Base-by-base conservation (phyloP, 164 flowering plant genomes). In the Buxus sempervirens region DNA sequence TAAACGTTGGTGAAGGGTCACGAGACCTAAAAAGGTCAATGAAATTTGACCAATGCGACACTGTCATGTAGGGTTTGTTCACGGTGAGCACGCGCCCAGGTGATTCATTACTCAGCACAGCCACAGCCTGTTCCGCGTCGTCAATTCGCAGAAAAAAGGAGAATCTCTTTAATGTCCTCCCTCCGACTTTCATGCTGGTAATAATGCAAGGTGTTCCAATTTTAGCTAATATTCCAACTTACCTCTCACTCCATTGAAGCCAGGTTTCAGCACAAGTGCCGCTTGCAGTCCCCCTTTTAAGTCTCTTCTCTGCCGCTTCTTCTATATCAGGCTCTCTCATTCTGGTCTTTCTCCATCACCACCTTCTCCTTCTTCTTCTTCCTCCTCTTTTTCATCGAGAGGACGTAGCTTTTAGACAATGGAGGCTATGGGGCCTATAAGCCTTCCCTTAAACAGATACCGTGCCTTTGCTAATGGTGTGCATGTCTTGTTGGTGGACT, bases 401-500 rank as follows among this genome's bases (percentile, higher is more conserved):
- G 16, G 51, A 15, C 5, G 16, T 45, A 45, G 51, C 18, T 45
- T 45, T 15, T 10, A 12, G 12, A 45, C 18, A 10, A 10, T 45
- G 5, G 9, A 45, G 1, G 13, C 18, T 10, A 45, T 45, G 51
- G 51, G 14, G 5, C 51, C 51, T 5, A 3, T 32, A 3, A 45
- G 51, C 1, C 16, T 10, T 45, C 51, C 14, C 2, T 10, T 45
- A 15, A 45, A 1, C 12, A 45, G 51, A 45, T 45, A 5, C 14
- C 51, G 51, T 4, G 14, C 51, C 48, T 36, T 64, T 18, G 69
- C 69, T 53, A 27, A 54, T 5, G 76, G 72, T 19, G 55, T 73
- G 38, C 38, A 20, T 20, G 54, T 73, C 24, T 60, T 73, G 27
- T 20, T 73, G 65, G 76, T 73, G 55, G 76, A 73, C 65, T 45